Conservation (phyloP, 805 yeast genomes). For the Pichia cabralensis region DNA sequence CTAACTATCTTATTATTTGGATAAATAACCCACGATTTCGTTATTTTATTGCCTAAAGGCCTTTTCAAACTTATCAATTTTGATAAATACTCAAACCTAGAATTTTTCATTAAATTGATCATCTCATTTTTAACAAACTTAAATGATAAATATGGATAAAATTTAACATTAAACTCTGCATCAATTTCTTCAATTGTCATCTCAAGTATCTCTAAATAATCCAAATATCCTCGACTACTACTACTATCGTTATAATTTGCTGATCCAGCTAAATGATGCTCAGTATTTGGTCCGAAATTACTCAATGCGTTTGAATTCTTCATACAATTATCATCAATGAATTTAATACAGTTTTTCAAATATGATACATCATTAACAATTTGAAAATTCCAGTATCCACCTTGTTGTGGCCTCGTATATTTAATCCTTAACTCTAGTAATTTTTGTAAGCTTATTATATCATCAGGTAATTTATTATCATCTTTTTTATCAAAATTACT, state of each 20-base stretch:
- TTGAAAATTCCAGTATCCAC: conserved; percentile 9
- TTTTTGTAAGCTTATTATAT: conserved; percentile 1
- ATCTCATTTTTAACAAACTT: conserved; percentile 2
- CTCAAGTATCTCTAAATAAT: conserved; percentile 4
- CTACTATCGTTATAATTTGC: background rate
- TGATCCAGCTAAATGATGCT: too few relatives aligned
- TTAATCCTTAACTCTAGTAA: conserved; percentile 4
- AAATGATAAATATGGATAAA: conserved; percentile 6
- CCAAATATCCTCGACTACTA: background rate
- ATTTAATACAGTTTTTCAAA: conserved; percentile 5
- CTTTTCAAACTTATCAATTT: conserved; percentile 1
- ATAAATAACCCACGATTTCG: conserved; percentile 3
- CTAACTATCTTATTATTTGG: background rate
- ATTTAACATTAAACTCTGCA: conserved; percentile 3
- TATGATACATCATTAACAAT: conserved; percentile 1
- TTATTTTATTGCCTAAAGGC: background rate
- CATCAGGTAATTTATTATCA: conserved; percentile 1
- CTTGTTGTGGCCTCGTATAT: conserved; percentile 8
- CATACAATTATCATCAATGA: conserved; percentile 6
- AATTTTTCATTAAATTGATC: background rate
- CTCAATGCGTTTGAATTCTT: too few relatives aligned
- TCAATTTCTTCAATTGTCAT: conserved; percentile 3
- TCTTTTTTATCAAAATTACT: background rate
- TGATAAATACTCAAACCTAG: conserved; percentile 1
- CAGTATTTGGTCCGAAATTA: too few relatives aligned